phyloP scores from a whole-genome alignment of 495 filamentous ascomycete genomes.

The Podospora australis region DNA sequence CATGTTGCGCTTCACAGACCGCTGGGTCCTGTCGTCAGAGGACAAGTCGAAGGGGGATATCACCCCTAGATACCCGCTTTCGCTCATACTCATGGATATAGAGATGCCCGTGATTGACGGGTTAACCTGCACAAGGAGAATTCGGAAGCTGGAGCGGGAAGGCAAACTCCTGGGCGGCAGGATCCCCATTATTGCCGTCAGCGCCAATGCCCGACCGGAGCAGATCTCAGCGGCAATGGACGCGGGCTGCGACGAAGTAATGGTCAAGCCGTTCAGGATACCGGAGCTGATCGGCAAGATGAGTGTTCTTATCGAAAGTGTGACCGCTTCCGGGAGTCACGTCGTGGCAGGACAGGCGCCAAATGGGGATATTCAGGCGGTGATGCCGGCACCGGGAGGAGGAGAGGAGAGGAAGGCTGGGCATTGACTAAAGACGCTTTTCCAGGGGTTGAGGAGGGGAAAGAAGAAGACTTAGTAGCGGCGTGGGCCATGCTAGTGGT shows the following conservation, averaged over 20 bases:
- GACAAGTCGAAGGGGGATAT: background rate
- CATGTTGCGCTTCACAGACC: slow-evolving; percentile 26
- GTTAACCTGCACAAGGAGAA: slow-evolving; percentile 57
- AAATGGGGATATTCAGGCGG: too few species aligned
- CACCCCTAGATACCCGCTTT: slow-evolving; percentile 15
- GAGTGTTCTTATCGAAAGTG: slow-evolving; percentile 44
- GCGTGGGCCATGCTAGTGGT: too few species aligned
- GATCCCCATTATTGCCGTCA: slow-evolving; percentile 71
- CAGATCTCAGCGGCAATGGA: slow-evolving; percentile 59
- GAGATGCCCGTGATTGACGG: slow-evolving; percentile 87
- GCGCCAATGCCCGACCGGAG: slow-evolving; percentile 63
- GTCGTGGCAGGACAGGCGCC: too few species aligned
- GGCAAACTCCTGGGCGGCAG: slow-evolving; percentile 46
- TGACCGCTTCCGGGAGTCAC: too few species aligned
- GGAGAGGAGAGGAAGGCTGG: too few species aligned
- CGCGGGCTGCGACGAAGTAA: slow-evolving; percentile 51
- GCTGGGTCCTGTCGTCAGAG: slow-evolving; percentile 24
- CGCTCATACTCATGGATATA: slow-evolving; percentile 69
- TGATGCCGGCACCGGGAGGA: too few species aligned
- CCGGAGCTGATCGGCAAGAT: slow-evolving; percentile 41
- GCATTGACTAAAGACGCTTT: too few species aligned
- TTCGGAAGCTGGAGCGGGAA: slow-evolving; percentile 54
- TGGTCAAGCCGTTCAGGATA: slow-evolving; percentile 43
- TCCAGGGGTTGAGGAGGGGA: too few species aligned
- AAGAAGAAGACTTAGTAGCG: too few species aligned